Conservation (phyloP, 176 grass and related monocot species). For the Lolium perenne region DNA sequence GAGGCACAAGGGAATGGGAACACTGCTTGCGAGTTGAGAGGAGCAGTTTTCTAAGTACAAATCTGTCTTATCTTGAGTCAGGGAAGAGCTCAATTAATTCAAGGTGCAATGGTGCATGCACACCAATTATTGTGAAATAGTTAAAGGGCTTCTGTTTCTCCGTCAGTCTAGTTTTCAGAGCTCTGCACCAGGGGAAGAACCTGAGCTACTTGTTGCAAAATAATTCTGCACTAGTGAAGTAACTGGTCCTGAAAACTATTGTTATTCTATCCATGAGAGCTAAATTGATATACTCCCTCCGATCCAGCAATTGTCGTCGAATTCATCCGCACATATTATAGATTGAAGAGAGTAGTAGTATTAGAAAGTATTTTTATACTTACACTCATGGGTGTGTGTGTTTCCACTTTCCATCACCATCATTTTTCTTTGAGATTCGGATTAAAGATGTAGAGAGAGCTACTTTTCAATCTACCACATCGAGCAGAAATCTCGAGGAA, state of each 20-base stretch:
- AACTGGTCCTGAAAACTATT: slow-evolving; percentile 12
- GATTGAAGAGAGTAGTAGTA: no score
- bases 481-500: no score
- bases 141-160: not conserved
- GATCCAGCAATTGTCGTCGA: not conserved
- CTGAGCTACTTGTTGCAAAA: slow-evolving; percentile 2
- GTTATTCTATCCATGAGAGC: slow-evolving; percentile 23
- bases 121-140: slow-evolving; percentile 21
- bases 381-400: no score
- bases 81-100: slow-evolving; percentile 15
- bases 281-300: not conserved
- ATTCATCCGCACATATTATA: no score
- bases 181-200: slow-evolving; percentile 13
- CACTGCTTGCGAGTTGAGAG: slow-evolving; percentile 12
- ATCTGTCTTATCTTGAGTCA: slow-evolving; percentile 33
- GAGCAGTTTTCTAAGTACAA: slow-evolving; percentile 23
- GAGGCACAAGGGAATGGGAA: slow-evolving; percentile 31
- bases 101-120: not conserved
- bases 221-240: slow-evolving; percentile 18
- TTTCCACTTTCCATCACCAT: no score
- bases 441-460: no score
- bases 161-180: slow-evolving; percentile 48
- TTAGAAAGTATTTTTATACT: no score
- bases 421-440: no score
- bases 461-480: no score